Base-by-base conservation (phyloP, 1,284 basidiomycete genomes). In the Mycena citricolor region DNA sequence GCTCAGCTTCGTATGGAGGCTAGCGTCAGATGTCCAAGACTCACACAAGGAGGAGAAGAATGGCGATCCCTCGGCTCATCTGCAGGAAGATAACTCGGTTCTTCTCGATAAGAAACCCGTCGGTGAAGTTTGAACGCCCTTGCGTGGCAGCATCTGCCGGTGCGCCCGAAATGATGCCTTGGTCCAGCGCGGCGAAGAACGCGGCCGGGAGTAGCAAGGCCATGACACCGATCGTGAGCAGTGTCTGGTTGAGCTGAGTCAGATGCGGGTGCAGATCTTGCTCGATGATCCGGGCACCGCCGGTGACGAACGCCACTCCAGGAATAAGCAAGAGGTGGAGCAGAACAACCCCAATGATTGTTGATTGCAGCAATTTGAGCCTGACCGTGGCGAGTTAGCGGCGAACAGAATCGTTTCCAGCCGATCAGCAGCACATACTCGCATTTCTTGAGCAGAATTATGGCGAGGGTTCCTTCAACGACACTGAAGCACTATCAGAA, bases 211-310 rank as follows among this genome's bases (percentile, higher is more conserved):
- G 62, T 5, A 84, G 62, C 3, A 85, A 64, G 12, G 76, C 71
- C 50, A 86, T 57, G 1, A 85, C 79, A 14, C 83, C 83, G 49
- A 86, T 68, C 0, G 74, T 77, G 7, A 86, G 67, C n/a, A 86
- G 61, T 1, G 79, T 74, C 44, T 83, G 80, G 52, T 86, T 86
- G 4, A 86, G 65, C 49, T 85, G 70, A 0, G 75, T 76, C 11
- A 74, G 58, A 54, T 73, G 71, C 2, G 70, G 69, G 47, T 76
- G 69, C 4, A 78, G 61, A 32, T 71, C 62, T 51, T 79, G 76
- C 39, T 76, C 68, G 59, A 65, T 63, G 14, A 63, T 53, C 16
- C 65, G 62, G 10, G 67, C 68, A 25, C 76, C 76, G 12, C 73
- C 74, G 2, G 36, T 38, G 2, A 78, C 57, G 56, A 78, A 79